A percentile compares a stretch with the other conserved stretches of the same genome.
phyloP scores from a whole-genome alignment of 2,329 filamentous ascomycete genomes.

The Penicillium sp. region DNA sequence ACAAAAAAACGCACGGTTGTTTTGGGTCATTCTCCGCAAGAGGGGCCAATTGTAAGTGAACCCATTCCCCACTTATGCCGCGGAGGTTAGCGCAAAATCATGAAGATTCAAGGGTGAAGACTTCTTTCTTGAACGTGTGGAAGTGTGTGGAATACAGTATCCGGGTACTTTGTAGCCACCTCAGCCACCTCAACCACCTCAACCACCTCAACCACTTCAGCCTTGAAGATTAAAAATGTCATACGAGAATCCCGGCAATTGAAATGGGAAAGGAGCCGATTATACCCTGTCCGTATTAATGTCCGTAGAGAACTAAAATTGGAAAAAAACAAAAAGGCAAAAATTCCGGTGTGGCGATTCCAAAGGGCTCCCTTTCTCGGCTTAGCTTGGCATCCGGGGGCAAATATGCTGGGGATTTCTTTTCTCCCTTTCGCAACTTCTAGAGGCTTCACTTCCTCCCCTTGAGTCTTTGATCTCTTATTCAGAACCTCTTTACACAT shows the following conservation, averaged over 20 bases:
- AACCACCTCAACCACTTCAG: neutral
- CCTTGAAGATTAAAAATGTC: neutral
- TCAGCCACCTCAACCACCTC: neutral
- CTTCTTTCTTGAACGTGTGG: neutral
- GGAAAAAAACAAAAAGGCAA: neutral
- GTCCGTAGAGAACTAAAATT: neutral
- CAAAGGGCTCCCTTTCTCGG: conserved; percentile 6
- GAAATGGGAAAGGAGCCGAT: neutral
- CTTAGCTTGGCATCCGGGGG: conserved; percentile 6
- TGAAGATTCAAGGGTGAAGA: neutral
- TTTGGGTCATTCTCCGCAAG: neutral
- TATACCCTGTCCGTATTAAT: neutral
- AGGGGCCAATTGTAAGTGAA: neutral
- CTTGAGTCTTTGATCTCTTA: neutral
- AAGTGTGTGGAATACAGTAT: neutral
- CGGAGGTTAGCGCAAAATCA: neutral
- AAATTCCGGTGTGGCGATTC: conserved; percentile 9
- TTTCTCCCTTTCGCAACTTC: neutral
- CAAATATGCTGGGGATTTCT: conserved; percentile 1
- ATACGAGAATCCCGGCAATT: neutral
- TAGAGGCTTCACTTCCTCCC: neutral
- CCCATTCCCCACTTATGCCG: neutral
- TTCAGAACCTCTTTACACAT: conserved; percentile 5
- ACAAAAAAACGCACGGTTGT: neutral
- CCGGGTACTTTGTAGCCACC: neutral